A percentile compares a stretch with the other conserved stretches of the same genome.
Evolutionary conservation across 176 grass and related monocot species (phyloP).

Genomic region (barley (Hordeum vulgare)): DNA sequence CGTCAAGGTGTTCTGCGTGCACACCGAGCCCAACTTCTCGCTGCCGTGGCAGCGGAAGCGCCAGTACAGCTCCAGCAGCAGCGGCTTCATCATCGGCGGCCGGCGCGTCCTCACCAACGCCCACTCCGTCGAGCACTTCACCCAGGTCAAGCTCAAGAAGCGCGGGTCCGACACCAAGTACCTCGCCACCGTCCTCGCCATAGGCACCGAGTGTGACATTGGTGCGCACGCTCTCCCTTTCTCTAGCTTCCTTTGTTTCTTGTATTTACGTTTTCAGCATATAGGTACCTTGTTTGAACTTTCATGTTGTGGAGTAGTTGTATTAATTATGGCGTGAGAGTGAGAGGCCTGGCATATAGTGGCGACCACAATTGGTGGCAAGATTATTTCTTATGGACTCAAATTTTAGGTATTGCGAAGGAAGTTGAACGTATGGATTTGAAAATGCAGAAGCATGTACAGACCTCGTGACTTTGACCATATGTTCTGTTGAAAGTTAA

Average conservation of each 20-base stretch:
- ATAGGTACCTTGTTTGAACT: not conserved
- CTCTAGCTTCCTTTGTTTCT: not conserved
- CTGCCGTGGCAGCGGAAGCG: slow-evolving; percentile 91
- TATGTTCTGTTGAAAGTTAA: not conserved
- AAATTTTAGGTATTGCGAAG: not conserved
- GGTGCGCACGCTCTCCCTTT: slow-evolving; percentile 30
- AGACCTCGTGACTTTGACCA: not conserved
- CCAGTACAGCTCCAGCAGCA: slow-evolving; percentile 93
- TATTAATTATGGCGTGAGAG: not conserved
- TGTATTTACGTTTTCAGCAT: not conserved
- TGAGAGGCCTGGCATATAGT: not conserved
- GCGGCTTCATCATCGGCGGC: slow-evolving; percentile 73
- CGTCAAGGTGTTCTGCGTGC: slow-evolving; percentile 97
- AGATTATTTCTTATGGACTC: not conserved
- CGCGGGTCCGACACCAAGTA: slow-evolving; percentile 93
- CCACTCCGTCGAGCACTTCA: slow-evolving; percentile 87
- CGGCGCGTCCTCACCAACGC: slow-evolving; percentile 90
- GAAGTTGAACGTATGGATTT: not conserved
- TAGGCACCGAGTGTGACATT: slow-evolving; percentile 92
- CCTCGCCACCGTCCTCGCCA: slow-evolving; percentile 85
- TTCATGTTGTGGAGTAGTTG: not conserved
- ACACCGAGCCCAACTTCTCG: slow-evolving; percentile 93
- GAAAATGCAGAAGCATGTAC: not conserved
- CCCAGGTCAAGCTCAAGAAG: slow-evolving; percentile 98
- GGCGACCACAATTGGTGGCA: not conserved